Base-by-base conservation (phyloP, 805 yeast species). In the Barnettozyma salicaria region DNA sequence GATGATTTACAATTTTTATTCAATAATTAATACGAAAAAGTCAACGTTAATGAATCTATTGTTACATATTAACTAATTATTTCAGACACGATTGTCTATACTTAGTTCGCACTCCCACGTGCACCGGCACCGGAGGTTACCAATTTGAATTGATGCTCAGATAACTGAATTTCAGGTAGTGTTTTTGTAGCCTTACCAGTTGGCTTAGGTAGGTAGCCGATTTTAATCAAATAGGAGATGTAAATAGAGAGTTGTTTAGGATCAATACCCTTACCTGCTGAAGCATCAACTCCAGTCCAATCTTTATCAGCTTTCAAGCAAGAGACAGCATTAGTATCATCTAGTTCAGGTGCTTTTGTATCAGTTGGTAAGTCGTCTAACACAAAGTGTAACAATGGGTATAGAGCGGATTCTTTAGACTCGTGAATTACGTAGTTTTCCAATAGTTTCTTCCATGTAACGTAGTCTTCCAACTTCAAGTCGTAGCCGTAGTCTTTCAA, bases 1-100 rank as follows among this genome's bases (percentile, higher is more conserved):
- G 94, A 86, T 26, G 99, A 92, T 58, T 72, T 92, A 64, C 97
- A 92, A 61, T 92, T 92, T 60, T 72, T 92, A 64, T 92, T 92
- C 61, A 83, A 78, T 68, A 88, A 86, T 52, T 90, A 35, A 45
- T 4, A 10, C 8, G n/a, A n/a, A n/a, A n/a, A n/a, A n/a, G n/a
- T n/a, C n/a, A n/a, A n/a, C n/a, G n/a, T n/a, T n/a, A 13, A 7
- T 8, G 8, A 26, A 27, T 16, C 18, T 7, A 21, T 21, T 12
- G 14, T 12, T 18, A 32, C n/a, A 6, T n/a, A 21, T 22, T 38
- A n/a, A 25, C 34, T 27, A 32, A 8, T 6, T 4, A 8, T 17
- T 17, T 23, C 25, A 13, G 23, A 6, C 22, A 7, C 18, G 19
- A 12, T 16, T 23, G 10, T 11, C 7, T 13, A 13, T 20, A 8